A percentile compares a stretch with the other conserved stretches of the same genome.
phyloP scores from a whole-genome alignment of 2,329 filamentous ascomycete genomes.

The Aspergillus sclerotialis region DNA sequence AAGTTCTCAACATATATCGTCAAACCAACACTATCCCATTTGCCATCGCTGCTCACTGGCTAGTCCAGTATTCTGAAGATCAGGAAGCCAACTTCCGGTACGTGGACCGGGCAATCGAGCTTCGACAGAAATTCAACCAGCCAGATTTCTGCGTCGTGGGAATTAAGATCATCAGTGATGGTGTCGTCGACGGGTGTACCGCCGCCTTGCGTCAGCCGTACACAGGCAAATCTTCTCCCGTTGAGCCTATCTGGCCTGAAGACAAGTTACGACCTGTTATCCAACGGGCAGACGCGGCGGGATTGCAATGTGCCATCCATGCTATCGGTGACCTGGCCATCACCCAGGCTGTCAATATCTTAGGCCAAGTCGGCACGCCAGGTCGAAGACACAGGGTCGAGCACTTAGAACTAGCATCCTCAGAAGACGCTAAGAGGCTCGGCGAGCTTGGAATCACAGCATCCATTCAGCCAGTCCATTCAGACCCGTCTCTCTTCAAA shows the following conservation, averaged over 20 bases:
- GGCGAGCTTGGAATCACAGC: slow-evolving; percentile 41
- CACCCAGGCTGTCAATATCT: slow-evolving; percentile 38
- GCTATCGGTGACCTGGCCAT: slow-evolving; percentile 46
- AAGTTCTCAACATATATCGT: slow-evolving; percentile 35
- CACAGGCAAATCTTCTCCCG: slow-evolving; percentile 30
- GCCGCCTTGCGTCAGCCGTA: slow-evolving; percentile 44
- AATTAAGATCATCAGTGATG: slow-evolving; percentile 46
- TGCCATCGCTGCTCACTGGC: slow-evolving; percentile 43
- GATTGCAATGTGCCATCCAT: slow-evolving; percentile 45
- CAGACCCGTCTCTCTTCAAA: slow-evolving; percentile 39
- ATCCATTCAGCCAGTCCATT: slow-evolving; percentile 33
- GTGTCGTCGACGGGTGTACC: slow-evolving; percentile 46
- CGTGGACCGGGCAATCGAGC: slow-evolving; percentile 40
- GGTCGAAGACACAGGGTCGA: slow-evolving; percentile 44
- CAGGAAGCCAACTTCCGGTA: slow-evolving; percentile 33
- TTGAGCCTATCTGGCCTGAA: slow-evolving; percentile 42
- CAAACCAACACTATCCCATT: slow-evolving; percentile 31
- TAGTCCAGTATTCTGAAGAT: slow-evolving; percentile 37
- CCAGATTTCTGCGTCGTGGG: slow-evolving; percentile 41
- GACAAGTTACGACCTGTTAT: slow-evolving; percentile 38
- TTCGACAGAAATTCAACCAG: slow-evolving; percentile 35
- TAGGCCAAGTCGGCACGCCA: slow-evolving; percentile 32
- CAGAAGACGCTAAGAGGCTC: slow-evolving; percentile 42
- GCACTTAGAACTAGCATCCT: slow-evolving; percentile 44
- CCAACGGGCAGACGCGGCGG: slow-evolving; percentile 35